phyloP scores from a whole-genome alignment of 306 rosid genomes.

The Rosa lucieae region DNA sequence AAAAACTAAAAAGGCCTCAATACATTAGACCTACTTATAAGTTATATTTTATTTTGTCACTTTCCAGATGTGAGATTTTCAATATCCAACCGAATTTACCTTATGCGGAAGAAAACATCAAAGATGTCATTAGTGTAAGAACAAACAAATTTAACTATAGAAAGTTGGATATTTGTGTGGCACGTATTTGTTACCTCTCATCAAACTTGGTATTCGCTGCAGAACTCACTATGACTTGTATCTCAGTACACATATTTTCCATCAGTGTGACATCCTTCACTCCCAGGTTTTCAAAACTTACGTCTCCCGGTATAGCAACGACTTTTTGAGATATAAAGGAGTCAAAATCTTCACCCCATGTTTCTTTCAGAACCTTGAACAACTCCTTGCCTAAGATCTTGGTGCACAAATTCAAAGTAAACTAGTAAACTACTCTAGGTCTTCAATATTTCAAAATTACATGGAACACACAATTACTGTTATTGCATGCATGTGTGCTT shows the following conservation, averaged over 20 bases:
- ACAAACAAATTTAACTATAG: no score
- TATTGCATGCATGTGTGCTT: not conserved
- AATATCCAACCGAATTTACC: no score
- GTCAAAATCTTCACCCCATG: constrained; percentile 24
- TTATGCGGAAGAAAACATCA: no score
- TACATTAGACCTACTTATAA: no score
- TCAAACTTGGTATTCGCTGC: constrained; percentile 48
- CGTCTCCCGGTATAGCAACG: constrained; percentile 31
- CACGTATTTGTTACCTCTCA: constrained; percentile 31
- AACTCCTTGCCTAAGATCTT: constrained; percentile 33
- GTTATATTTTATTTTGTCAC: no score
- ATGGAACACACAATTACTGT: no score
- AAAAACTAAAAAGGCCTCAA: no score
- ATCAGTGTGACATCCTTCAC: constrained; percentile 23
- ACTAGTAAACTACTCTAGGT: not conserved
- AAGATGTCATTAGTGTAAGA: no score
- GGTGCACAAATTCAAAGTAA: not conserved
- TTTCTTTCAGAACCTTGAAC: constrained; percentile 20
- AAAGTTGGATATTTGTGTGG: not conserved
- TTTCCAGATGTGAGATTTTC: no score
- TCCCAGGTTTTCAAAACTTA: constrained; percentile 26
- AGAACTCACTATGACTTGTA: constrained; percentile 30
- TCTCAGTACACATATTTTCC: constrained; percentile 18
- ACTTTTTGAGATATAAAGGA: constrained; percentile 32
- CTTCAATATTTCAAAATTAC: no score